Evolutionary conservation across 2,329 filamentous ascomycete genomes (phyloP).

Genomic region (Xylariaceae sp.): DNA sequence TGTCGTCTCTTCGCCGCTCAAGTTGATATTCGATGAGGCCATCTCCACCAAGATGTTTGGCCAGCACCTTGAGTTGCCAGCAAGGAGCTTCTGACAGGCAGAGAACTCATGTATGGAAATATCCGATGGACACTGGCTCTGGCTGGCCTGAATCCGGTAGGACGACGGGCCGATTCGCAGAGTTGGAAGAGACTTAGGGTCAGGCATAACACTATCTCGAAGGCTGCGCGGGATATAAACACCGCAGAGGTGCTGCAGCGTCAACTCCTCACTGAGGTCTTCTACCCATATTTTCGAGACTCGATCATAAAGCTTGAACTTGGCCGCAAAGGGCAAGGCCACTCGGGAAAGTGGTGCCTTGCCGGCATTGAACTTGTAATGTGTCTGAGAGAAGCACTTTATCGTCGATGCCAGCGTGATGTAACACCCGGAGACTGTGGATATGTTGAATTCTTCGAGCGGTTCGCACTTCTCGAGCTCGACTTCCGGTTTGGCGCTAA

Average conservation of each 20-base stretch:
- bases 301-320: slow-evolving; percentile 23
- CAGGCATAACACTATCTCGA: slow-evolving; percentile 8
- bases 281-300: slow-evolving; percentile 17
- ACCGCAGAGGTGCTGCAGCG: slow-evolving; percentile 22
- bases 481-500: slow-evolving; percentile 11
- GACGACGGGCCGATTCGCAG: slow-evolving; percentile 39
- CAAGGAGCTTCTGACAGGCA: slow-evolving; percentile 40
- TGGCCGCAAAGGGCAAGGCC: slow-evolving; percentile 20
- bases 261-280: slow-evolving; percentile 13
- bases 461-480: slow-evolving; percentile 12
- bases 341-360: slow-evolving; percentile 19
- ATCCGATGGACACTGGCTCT: slow-evolving; percentile 36
- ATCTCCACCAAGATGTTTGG: background rate
- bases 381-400: slow-evolving; percentile 24
- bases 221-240: slow-evolving; percentile 12
- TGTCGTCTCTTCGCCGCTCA: background rate
- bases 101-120: slow-evolving; percentile 45
- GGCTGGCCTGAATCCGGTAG: slow-evolving; percentile 44
- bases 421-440: too few species aligned
- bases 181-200: slow-evolving; percentile 18
- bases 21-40: background rate
- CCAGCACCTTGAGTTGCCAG: slow-evolving; percentile 33
- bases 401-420: slow-evolving; percentile 23
- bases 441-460: too few species aligned
- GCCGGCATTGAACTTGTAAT: slow-evolving; percentile 21